phyloP scores from a whole-genome alignment of 2,329 filamentous ascomycete species.

The Hymenoscyphus salicellus region DNA sequence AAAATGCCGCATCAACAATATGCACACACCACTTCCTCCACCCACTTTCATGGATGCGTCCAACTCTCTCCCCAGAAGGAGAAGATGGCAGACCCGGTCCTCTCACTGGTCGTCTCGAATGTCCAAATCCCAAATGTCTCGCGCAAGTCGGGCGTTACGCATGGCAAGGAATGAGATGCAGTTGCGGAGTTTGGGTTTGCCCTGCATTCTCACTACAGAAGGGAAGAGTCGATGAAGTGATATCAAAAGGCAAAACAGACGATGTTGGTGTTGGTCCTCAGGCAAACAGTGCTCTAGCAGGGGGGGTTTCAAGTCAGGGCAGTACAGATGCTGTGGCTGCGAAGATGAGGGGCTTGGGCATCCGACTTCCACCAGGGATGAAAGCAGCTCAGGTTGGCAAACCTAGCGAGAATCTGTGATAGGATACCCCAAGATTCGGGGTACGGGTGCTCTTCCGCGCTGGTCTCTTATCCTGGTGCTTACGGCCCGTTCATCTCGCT shows the following conservation, averaged over 20 bases:
- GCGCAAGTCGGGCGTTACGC: constrained; percentile 88
- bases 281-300: neutral
- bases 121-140: constrained; percentile 74
- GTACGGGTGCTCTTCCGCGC: neutral
- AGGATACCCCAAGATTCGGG: neutral
- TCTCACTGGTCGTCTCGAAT: constrained; percentile 63
- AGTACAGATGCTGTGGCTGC: constrained; percentile 3
- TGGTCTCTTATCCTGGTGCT: neutral
- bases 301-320: constrained; percentile 3
- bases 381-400: constrained; percentile 26
- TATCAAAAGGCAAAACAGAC: constrained; percentile 13
- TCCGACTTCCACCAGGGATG: constrained; percentile 54
- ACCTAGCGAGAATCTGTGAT: constrained; percentile 27
- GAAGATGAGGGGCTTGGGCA: constrained; percentile 40
- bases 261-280: constrained; percentile 6
- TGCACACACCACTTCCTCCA: constrained; percentile 92
- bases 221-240: constrained; percentile 71
- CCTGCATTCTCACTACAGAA: constrained; percentile 85
- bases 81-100: constrained; percentile 47
- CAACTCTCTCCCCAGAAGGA: constrained; percentile 75
- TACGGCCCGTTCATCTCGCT: neutral
- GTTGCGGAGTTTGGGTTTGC: constrained; percentile 84
- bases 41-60: constrained; percentile 91
- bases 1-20: constrained; percentile 30
- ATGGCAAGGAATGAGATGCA: constrained; percentile 94